Evolutionary conservation across 805 yeast species (phyloP).

Genomic region (Wickerhamomyces tratensis): DNA sequence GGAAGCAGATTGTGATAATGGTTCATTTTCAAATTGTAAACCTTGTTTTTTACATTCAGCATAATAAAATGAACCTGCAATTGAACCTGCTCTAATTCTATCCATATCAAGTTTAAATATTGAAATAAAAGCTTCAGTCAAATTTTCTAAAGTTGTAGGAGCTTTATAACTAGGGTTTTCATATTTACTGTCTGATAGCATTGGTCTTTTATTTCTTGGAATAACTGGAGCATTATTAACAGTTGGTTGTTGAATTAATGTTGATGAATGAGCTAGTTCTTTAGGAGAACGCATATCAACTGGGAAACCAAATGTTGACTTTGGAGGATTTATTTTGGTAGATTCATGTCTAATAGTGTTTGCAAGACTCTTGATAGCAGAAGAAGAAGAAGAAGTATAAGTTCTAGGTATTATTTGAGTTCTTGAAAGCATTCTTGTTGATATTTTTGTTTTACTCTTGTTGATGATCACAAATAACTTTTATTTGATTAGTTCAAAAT

Average conservation of each 20-base stretch:
- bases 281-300: constrained; percentile 8
- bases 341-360: not conserved
- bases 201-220: constrained; percentile 22
- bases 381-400: no score
- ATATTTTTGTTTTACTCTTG: no score
- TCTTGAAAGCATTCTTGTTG: not conserved
- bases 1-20: constrained; percentile 58
- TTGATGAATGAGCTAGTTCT: constrained; percentile 17
- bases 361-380: no score
- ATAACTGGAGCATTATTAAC: constrained; percentile 23
- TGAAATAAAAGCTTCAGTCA: constrained; percentile 59
- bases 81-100: constrained; percentile 83
- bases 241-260: constrained; percentile 14
- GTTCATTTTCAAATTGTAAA: constrained; percentile 64
- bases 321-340: not conserved
- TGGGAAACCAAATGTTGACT: not conserved
- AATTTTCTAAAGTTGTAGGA: constrained; percentile 39
- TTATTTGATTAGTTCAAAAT: no score
- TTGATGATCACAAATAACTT: no score
- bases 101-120: constrained; percentile 80
- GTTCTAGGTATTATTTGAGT: no score
- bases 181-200: constrained; percentile 27
- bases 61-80: constrained; percentile 84
- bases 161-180: constrained; percentile 28
- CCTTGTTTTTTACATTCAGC: constrained; percentile 85